Base-by-base conservation (phyloP, 176 grass and related monocot species). In the Aegilops bicornis region DNA sequence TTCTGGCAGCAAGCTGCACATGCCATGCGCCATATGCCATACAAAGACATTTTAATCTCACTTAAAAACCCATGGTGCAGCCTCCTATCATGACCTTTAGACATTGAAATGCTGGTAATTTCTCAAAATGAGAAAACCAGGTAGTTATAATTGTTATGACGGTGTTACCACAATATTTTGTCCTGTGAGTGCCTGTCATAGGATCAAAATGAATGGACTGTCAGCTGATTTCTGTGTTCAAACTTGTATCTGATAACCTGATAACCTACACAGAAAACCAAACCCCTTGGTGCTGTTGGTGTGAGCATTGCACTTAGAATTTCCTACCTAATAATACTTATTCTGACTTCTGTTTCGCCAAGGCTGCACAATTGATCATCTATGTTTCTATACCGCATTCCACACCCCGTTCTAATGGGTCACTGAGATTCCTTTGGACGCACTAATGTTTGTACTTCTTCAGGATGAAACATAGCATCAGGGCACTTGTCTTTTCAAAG, bases 241-340 rank as follows among this genome's bases (percentile, higher is more conserved):
- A 71, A 65, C 66, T 78, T 87, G 20, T 62, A 77, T 75, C 30
- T 89, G 13, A 45, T 80, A 77, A 74, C 39, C 56, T 71, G 27
- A 45, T 80, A 77, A 74, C 39, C 56, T 71, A 22, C 23, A 64
- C 86, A 98, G 93, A 98, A 92, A 98, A 92, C 78, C 62, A 94
- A 47, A 77, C 59, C 89, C 64, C 90, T 93, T 3, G 96, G 96
- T 82, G 93, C 91, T 84, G 93, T 91, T 92, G 96, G 96, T 76
- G 93, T 98, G 73, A 98, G 93, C 84, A 89, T 98, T 76, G 96
- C 96, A 66, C 89, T 98, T 79, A 93, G 82, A 92, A 95, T 79
- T 90, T 98, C 62, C 85, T 94, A 87, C 81, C 84, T 65, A 91
- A 86, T 39, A 92, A 77, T 88, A 88, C 87, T 89, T 95, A 85